phyloP scores from a whole-genome alignment of 305 asterid genomes.

The Vinca major region DNA sequence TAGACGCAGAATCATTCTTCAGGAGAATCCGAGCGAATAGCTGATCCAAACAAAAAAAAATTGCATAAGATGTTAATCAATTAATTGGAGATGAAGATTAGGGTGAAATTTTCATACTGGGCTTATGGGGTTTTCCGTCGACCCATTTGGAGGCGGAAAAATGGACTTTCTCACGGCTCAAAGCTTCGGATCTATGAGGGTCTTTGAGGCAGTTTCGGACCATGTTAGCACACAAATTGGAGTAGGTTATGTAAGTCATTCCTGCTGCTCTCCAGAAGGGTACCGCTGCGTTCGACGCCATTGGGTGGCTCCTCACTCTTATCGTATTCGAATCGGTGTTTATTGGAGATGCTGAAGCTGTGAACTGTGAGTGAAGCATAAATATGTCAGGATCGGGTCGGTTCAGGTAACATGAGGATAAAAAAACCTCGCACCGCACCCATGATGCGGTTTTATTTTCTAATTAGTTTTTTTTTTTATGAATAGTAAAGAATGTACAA shows the following conservation, averaged over 20 bases:
- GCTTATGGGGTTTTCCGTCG: conserved; percentile 19
- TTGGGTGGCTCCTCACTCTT: too few relatives aligned
- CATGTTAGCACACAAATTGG: conserved; percentile 71
- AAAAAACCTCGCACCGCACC: too few relatives aligned
- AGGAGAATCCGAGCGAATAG: conserved; percentile 46
- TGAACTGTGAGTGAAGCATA: too few relatives aligned
- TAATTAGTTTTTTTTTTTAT: too few relatives aligned
- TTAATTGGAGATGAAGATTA: background rate
- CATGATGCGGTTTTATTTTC: too few relatives aligned
- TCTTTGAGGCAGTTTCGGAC: conserved; percentile 87
- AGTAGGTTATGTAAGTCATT: conserved; percentile 85
- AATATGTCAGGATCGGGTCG: too few relatives aligned
- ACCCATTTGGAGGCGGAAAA: conserved; percentile 31
- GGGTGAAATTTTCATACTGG: too few relatives aligned
- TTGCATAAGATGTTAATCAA: background rate
- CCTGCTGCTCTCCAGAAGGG: conserved; percentile 92
- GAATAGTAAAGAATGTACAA: too few relatives aligned
- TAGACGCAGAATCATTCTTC: conserved; percentile 28
- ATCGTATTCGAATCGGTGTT: too few relatives aligned
- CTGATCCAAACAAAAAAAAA: conserved; percentile 24
- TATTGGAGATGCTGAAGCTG: too few relatives aligned
- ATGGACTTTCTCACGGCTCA: background rate
- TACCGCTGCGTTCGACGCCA: conserved; percentile 75
- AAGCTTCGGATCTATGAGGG: conserved; percentile 58
- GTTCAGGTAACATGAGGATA: too few relatives aligned